Evolutionary conservation across 345 rosid species (phyloP).

Genomic region (Ceriops zippeliana): DNA sequence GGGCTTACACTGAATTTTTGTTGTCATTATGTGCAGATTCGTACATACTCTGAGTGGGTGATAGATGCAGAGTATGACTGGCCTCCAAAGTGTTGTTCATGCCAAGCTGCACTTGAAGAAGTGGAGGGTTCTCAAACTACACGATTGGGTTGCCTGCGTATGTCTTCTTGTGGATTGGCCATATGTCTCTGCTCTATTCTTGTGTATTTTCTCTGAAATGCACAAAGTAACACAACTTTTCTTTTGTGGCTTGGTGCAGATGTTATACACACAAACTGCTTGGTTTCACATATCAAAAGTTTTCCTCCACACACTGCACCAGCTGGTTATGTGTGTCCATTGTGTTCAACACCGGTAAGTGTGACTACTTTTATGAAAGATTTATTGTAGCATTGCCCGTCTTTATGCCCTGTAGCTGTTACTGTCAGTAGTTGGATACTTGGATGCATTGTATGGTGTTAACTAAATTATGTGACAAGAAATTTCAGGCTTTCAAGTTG

Average conservation of each 20-base stretch:
- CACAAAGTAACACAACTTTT: conserved; percentile 14
- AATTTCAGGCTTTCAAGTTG: background rate
- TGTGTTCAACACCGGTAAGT: conserved; percentile 80
- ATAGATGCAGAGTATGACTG: conserved; percentile 98
- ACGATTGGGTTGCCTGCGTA: conserved; percentile 98
- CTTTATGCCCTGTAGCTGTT: too few species aligned
- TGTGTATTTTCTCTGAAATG: background rate
- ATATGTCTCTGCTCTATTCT: conserved; percentile 8
- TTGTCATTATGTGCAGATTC: conserved; percentile 47
- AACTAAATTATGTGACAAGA: background rate
- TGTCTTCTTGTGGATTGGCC: conserved; percentile 32
- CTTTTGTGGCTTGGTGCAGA: conserved; percentile 43
- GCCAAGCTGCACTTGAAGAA: conserved; percentile 71
- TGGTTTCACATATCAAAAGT: conserved; percentile 74
- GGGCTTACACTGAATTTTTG: conserved; percentile 8
- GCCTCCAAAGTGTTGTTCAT: conserved; percentile 87
- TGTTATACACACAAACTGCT: conserved; percentile 83
- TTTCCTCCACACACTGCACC: conserved; percentile 97
- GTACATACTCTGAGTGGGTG: conserved; percentile 99
- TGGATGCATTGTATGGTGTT: too few species aligned
- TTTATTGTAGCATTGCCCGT: too few species aligned
- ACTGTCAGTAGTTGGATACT: too few species aligned
- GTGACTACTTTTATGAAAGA: background rate
- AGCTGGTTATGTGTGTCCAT: conserved; percentile 90
- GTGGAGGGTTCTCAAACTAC: conserved; percentile 63